Conservation (phyloP, 179 eudicot species). For the Vitellaria paradoxa region DNA sequence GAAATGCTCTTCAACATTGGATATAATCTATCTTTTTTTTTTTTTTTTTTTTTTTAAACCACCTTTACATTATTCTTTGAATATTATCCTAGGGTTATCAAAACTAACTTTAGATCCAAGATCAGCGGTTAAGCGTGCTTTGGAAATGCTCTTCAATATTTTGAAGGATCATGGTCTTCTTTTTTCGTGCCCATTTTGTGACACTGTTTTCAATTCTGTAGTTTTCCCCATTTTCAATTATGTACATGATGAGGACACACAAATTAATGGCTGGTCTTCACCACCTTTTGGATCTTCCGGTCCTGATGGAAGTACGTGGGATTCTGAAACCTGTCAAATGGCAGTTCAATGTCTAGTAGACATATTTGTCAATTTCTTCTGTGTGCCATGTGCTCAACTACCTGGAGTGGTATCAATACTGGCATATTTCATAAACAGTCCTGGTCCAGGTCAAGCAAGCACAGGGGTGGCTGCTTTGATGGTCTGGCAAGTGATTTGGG, state of each 20-base stretch:
- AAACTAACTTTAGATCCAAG: conserved; percentile 87
- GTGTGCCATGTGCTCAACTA: conserved; percentile 57
- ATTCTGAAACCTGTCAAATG: conserved; percentile 66
- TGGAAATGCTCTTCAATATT: conserved; percentile 95
- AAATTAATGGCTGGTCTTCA: conserved; percentile 28
- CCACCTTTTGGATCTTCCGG: conserved; percentile 31
- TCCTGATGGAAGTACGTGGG: conserved; percentile 52
- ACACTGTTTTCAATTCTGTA: conserved; percentile 57
- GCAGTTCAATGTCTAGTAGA: conserved; percentile 82
- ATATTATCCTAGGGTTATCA: conserved; percentile 61
- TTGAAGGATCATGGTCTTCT: conserved; percentile 95
- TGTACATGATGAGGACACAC: conserved; percentile 39
- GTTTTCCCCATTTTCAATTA: conserved; percentile 71
- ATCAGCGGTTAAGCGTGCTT: conserved; percentile 76
- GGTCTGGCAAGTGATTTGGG: conserved; percentile 68
- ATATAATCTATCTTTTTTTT: too few species aligned
- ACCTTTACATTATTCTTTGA: not conserved
- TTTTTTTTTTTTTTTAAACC: not conserved
- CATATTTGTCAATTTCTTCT: conserved; percentile 62
- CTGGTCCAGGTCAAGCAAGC: conserved; percentile 69
- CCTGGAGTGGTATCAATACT: conserved; percentile 58
- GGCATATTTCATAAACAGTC: conserved; percentile 51
- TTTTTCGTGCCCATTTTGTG: conserved; percentile 82
- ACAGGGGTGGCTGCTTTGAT: conserved; percentile 76
- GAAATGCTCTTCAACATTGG: conserved; percentile 96